phyloP scores from a whole-genome alignment of 306 rosid species.

The Aeschynomene evenia region DNA sequence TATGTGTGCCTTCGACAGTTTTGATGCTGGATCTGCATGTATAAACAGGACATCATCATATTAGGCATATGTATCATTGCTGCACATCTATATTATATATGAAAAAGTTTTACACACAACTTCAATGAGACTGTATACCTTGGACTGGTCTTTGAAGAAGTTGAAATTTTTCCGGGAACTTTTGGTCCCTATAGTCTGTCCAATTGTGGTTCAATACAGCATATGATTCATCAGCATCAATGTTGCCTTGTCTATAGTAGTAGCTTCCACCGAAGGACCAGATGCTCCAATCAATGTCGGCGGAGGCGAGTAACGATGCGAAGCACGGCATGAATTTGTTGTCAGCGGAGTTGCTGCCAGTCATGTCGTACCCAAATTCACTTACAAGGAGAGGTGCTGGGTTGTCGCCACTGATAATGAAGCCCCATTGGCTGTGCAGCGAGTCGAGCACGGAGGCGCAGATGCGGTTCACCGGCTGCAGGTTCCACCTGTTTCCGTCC shows the following conservation, averaged over 20 bases:
- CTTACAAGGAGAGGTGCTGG: slow-evolving; percentile 41
- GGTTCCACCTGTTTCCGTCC: slow-evolving; percentile 5
- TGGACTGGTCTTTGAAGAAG: slow-evolving; percentile 33
- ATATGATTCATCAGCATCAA: slow-evolving; percentile 31
- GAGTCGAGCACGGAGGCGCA: slow-evolving; percentile 25
- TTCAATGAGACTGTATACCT: slow-evolving; percentile 24
- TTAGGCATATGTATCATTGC: too few relatives aligned
- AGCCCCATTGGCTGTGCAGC: slow-evolving; percentile 14
- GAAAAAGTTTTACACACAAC: too few relatives aligned
- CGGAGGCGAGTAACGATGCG: slow-evolving; percentile 21
- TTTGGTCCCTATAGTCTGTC: slow-evolving; percentile 32
- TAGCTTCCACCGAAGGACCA: slow-evolving; percentile 55
- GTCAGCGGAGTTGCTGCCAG: background rate
- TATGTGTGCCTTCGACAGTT: slow-evolving; percentile 28
- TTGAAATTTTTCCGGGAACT: slow-evolving; percentile 35
- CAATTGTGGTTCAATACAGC: slow-evolving; percentile 39
- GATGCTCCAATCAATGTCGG: slow-evolving; percentile 53
- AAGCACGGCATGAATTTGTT: slow-evolving; percentile 42
- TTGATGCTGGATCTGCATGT: slow-evolving; percentile 45
- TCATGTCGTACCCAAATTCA: slow-evolving; percentile 53
- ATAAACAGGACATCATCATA: background rate
- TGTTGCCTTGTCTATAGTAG: slow-evolving; percentile 27
- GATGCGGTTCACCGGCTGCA: slow-evolving; percentile 35
- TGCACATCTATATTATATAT: too few relatives aligned
- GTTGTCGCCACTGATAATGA: slow-evolving; percentile 26